Conservation (phyloP, 2,329 filamentous ascomycete species). For the Colletotrichum falcatum region DNA sequence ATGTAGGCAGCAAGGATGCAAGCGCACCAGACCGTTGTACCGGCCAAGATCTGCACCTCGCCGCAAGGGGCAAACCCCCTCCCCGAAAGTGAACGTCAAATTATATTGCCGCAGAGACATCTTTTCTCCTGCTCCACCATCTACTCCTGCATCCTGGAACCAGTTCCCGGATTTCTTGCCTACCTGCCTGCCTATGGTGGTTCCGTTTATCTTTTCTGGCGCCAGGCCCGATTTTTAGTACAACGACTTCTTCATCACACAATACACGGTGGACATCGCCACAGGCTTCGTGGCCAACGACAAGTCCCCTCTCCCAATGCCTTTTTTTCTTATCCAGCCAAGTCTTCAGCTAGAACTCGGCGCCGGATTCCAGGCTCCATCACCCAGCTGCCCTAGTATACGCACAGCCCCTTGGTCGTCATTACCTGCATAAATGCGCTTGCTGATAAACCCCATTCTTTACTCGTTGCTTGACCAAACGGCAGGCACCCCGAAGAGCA, state of each 20-base stretch:
- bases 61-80: slow-evolving; percentile 10
- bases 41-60: slow-evolving; percentile 27
- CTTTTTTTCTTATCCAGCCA: not conserved
- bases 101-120: slow-evolving; percentile 16
- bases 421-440: not conserved
- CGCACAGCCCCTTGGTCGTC: not conserved
- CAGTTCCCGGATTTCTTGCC: not conserved
- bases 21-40: slow-evolving; percentile 21
- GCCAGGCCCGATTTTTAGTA: not conserved
- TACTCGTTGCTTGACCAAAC: slow-evolving; percentile 1
- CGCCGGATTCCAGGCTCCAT: not conserved
- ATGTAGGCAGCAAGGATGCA: no score
- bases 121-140: slow-evolving; percentile 1
- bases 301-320: not conserved
- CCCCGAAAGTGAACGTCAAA: slow-evolving; percentile 12
- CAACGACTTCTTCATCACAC: not conserved
- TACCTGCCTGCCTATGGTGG: not conserved
- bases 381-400: not conserved
- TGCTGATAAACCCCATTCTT: slow-evolving; percentile 1
- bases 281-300: not conserved
- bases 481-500: not conserved
- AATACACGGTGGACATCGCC: not conserved
- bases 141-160: not conserved
- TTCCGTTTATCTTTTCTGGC: not conserved
- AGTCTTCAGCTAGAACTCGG: not conserved